Evolutionary conservation across 352 stramenopile species (phyloP).

Genomic region (Globisporangium recalcitrans): DNA sequence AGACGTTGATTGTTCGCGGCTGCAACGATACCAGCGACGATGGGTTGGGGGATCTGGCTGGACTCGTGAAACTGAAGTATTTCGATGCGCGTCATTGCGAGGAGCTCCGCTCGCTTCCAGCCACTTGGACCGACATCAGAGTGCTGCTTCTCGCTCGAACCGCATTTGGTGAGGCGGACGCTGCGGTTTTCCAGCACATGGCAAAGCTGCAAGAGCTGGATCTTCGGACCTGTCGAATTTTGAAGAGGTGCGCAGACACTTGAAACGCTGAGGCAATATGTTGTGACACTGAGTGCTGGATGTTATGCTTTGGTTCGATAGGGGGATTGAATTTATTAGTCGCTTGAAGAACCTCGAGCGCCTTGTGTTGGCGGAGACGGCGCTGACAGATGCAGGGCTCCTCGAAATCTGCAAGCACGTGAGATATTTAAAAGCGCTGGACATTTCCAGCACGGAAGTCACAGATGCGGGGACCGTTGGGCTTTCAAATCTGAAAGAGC

Average conservation of each 20-base stretch:
- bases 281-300: not conserved
- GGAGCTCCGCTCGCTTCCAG: slow-evolving; percentile 41
- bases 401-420: slow-evolving; percentile 53
- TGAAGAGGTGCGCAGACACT: slow-evolving; percentile 45
- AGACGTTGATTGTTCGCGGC: slow-evolving; percentile 43
- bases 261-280: not conserved
- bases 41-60: slow-evolving; percentile 25
- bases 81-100: slow-evolving; percentile 72
- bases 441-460: slow-evolving; percentile 70
- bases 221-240: slow-evolving; percentile 54
- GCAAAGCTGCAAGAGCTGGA: slow-evolving; percentile 56
- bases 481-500: slow-evolving; percentile 39
- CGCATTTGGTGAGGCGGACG: slow-evolving; percentile 57
- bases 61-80: slow-evolving; percentile 36
- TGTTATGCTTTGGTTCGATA: not conserved
- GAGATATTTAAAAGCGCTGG: slow-evolving; percentile 39
- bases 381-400: slow-evolving; percentile 50
- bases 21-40: slow-evolving; percentile 33
- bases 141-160: slow-evolving; percentile 58
- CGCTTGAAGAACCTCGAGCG: slow-evolving; percentile 44
- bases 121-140: slow-evolving; percentile 46
- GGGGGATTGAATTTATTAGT: slow-evolving; percentile 71
- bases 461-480: slow-evolving; percentile 50
- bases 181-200: slow-evolving; percentile 48
- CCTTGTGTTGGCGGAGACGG: slow-evolving; percentile 54